phyloP scores from a whole-genome alignment of 1,284 basidiomycete species.

The Boletellus deceptivus region DNA sequence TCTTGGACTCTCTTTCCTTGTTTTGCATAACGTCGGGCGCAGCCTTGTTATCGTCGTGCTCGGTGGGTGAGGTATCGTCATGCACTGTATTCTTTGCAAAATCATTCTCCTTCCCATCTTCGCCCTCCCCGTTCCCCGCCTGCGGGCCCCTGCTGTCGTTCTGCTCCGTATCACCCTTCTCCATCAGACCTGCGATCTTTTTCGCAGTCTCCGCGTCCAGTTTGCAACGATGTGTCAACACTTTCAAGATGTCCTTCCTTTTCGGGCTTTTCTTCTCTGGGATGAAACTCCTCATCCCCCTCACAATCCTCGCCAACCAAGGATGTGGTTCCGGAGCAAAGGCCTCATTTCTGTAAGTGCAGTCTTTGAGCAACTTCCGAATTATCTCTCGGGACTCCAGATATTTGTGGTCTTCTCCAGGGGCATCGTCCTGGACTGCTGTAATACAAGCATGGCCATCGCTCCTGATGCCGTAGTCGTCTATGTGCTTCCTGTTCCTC shows the following conservation, averaged over 20 bases:
- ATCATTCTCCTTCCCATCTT: not conserved
- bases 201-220: slow-evolving; percentile 29
- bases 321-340: slow-evolving; percentile 15
- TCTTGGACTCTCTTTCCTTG: not conserved
- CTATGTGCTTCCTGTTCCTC: slow-evolving; percentile 33
- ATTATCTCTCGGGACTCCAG: slow-evolving; percentile 20
- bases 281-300: slow-evolving; percentile 21
- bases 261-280: slow-evolving; percentile 12
- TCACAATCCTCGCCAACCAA: slow-evolving; percentile 22
- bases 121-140: not conserved
- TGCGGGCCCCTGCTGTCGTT: not conserved
- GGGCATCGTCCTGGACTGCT: slow-evolving; percentile 28
- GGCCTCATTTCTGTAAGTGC: slow-evolving; percentile 14
- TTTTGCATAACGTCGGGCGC: too few relatives aligned
- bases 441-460: slow-evolving; percentile 41
- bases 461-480: slow-evolving; percentile 32
- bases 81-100: not conserved
- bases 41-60: not conserved
- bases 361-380: slow-evolving; percentile 19
- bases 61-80: not conserved
- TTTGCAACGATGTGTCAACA: slow-evolving; percentile 28
- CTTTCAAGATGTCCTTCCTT: slow-evolving; percentile 21
- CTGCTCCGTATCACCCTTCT: slow-evolving; percentile 11
- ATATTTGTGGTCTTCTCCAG: slow-evolving; percentile 25
- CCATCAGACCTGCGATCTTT: slow-evolving; percentile 27